A percentile compares a stretch with the other conserved stretches of the same genome.
phyloP scores from a whole-genome alignment of 2,329 filamentous ascomycete genomes.

The Colletotrichum chlorophyti region DNA sequence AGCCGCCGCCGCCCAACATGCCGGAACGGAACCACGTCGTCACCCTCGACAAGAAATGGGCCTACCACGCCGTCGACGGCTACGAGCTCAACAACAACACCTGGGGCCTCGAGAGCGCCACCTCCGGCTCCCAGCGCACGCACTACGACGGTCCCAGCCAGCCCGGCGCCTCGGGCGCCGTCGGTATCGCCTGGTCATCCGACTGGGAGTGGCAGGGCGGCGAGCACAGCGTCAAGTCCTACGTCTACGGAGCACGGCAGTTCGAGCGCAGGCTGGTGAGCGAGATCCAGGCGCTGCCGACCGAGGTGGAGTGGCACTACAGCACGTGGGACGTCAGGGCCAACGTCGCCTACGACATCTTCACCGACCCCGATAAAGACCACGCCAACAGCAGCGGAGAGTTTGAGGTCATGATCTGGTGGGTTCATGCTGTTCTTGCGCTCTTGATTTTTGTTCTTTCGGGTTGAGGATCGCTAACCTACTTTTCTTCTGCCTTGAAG shows the following conservation, averaged over 20 bases:
- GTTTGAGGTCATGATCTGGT: constrained; percentile 73
- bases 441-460: too few relatives aligned
- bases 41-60: constrained; percentile 37
- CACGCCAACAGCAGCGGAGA: constrained; percentile 43
- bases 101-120: constrained; percentile 45
- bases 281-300: constrained; percentile 42
- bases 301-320: constrained; percentile 49
- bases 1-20: constrained; percentile 22
- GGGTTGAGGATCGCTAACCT: too few relatives aligned
- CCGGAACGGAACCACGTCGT: constrained; percentile 28
- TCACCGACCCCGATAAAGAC: constrained; percentile 52
- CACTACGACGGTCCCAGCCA: constrained; percentile 42
- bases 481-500: constrained; percentile 35
- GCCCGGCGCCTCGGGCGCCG: constrained; percentile 29
- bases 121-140: constrained; percentile 50
- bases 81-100: constrained; percentile 49
- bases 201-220: constrained; percentile 50
- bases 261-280: constrained; percentile 39
- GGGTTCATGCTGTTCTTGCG: neutral
- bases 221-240: constrained; percentile 49
- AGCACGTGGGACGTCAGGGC: constrained; percentile 56
- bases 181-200: constrained; percentile 46
- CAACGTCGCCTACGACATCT: constrained; percentile 69
- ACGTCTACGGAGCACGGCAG: constrained; percentile 46
- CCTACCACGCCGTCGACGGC: constrained; percentile 37